Evolutionary conservation across 257 asterid species (phyloP), one percentile per base, ranked within the genome.

Genomic region (Parsonsia alboflavescens): DNA sequence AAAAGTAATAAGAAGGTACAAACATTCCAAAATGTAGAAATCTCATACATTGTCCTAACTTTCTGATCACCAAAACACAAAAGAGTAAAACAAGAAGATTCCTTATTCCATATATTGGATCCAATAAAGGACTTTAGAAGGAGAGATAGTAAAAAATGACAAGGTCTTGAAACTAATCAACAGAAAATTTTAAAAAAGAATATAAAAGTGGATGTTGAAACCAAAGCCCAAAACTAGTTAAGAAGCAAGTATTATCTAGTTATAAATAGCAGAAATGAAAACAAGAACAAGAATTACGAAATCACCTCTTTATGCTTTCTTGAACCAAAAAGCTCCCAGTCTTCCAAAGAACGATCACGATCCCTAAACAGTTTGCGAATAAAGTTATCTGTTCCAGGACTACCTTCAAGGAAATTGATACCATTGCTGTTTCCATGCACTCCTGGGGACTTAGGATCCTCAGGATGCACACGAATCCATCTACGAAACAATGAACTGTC

Each of bases 361-460:
- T 93, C 98, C 85, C 88, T 89, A 80, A 93, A 93, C 83, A 93
- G 81, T 89, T 92, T 92, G 76, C 93, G 93, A 36, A 92, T 90
- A 74, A 92, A 90, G 71, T 73, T 90, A 77, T 92, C 98, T 63
- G 98, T 92, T 75, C 98, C 97, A 75, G 98, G 97, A 77, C 97
- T 90, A 85, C 93, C 88, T 85, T 89, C 96, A 69, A 85, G 90
- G 71, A 83, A 82, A 81, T 80, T 87, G 65, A 78, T 79, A 80
- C 73, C 71, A 50, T 82, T 78, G 75, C 81, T 75, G 75, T 80
- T 87, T 70, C 82, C 88, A 66, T 79, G 84, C 52, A 78, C 85
- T 48, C 42, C 65, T 73, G 91, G 77, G 78, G 72, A 71, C 80
- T 85, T 90, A 28, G 94, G 80, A 80, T 92, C 94, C 76, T 89